Evolutionary conservation across 345 rosid genomes (phyloP).

Genomic region (Rhizophora apiculata): DNA sequence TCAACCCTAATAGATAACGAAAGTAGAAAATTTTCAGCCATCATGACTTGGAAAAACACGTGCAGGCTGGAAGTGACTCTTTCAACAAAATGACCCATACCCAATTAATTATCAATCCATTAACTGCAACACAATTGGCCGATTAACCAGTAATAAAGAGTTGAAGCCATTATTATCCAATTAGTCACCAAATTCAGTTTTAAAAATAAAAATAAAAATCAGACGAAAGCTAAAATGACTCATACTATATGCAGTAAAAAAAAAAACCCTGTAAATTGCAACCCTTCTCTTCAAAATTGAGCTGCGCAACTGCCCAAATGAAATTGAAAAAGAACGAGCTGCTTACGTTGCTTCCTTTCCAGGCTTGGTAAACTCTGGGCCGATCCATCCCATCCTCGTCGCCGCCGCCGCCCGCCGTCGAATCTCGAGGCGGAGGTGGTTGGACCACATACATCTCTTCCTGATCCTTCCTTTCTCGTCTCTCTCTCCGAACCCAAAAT

Average conservation of each 20-base stretch:
- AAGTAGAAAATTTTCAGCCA: too few relatives aligned
- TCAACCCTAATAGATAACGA: too few relatives aligned
- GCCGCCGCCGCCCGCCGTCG: constrained; percentile 10
- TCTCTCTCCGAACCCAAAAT: background rate
- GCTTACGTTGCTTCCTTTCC: constrained; percentile 96
- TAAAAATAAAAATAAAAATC: background rate
- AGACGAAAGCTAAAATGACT: background rate
- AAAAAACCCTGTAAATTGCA: too few relatives aligned
- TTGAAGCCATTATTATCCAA: background rate
- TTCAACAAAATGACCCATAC: background rate
- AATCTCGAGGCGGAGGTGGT: constrained; percentile 17
- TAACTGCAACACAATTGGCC: background rate
- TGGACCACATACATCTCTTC: constrained; percentile 25
- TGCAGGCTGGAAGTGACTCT: background rate
- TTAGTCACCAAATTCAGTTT: background rate
- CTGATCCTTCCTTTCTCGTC: background rate
- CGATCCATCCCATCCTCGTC: constrained; percentile 32
- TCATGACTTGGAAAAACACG: background rate
- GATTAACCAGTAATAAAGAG: background rate
- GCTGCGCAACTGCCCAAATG: background rate
- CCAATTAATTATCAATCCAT: background rate
- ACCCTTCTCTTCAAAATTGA: background rate
- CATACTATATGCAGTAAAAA: background rate
- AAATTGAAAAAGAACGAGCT: constrained; percentile 7
- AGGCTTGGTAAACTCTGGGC: constrained; percentile 70